These are phyloP conservation scores for Clarkia xantiana DNA, from an alignment of 345 rosid genomes.

Conservation along the genomic window DNA sequence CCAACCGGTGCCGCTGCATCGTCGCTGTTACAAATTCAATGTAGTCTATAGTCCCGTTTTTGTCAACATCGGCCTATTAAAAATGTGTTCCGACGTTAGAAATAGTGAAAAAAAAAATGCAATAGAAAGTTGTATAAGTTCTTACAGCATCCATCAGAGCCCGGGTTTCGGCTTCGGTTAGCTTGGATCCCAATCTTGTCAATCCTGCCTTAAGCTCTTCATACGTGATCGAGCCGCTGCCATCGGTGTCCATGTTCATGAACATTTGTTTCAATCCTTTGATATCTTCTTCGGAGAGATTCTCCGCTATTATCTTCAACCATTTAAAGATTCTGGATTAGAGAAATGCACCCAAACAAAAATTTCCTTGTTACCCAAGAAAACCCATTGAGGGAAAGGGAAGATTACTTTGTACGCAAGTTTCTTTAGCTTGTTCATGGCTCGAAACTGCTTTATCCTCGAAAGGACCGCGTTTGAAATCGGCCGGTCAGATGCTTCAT, in stretches of 20 bases:
- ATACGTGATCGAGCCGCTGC: constrained; percentile 68
- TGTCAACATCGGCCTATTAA: constrained; percentile 79
- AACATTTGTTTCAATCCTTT: constrained; percentile 73
- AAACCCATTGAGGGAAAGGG: too few relatives aligned
- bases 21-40: constrained; percentile 75
- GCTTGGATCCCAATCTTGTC: constrained; percentile 66
- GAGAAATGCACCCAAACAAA: background rate
- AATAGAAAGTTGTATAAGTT: constrained; percentile 1
- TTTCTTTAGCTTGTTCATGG: constrained; percentile 83
- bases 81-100: background rate
- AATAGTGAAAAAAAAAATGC: background rate
- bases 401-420: constrained; percentile 67
- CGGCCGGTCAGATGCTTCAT: constrained; percentile 50
- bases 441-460: constrained; percentile 84
- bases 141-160: constrained; percentile 97
- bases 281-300: constrained; percentile 70
- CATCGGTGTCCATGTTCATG: constrained; percentile 78
- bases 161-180: constrained; percentile 55
- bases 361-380: too few relatives aligned
- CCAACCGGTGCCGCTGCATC: constrained; percentile 71
- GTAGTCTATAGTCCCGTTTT: constrained; percentile 74
- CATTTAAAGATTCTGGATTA: constrained; percentile 1
- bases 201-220: constrained; percentile 68
- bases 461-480: constrained; percentile 63
- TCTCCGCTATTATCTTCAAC: constrained; percentile 67